These are phyloP conservation scores for Avena sativa DNA, from an alignment of 176 grass and related monocot species.

Conservation along the genomic window DNA sequence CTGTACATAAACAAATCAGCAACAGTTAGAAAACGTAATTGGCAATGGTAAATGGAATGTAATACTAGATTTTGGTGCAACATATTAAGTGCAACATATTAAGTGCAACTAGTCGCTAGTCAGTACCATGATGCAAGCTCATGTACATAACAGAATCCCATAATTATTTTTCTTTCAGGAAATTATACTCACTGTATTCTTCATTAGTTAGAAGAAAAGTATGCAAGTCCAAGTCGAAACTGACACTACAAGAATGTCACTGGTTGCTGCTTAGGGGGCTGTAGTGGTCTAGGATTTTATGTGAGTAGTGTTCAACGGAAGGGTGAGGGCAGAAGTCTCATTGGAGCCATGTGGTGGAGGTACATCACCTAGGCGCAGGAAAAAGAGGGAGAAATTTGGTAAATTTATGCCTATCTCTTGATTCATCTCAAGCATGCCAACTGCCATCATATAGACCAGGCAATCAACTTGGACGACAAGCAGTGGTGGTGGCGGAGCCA, in stretches of 20 bases:
- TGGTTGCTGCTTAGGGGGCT: not conserved
- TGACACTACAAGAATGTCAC: not conserved
- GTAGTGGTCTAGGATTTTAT: not conserved
- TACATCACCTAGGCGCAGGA: not conserved
- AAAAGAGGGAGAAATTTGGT: not conserved
- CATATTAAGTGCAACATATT: not conserved
- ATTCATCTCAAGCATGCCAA: not conserved
- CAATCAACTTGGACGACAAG: not conserved
- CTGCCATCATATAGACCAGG: not conserved
- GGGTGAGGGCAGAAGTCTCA: not conserved
- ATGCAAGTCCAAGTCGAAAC: conserved; percentile 14
- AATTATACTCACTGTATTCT: not conserved
- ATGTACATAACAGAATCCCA: not conserved
- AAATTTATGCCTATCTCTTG: not conserved
- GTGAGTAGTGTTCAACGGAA: not conserved
- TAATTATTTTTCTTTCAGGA: not conserved
- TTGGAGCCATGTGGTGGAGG: not conserved
- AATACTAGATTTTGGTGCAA: conserved; percentile 5
- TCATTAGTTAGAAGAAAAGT: not conserved
- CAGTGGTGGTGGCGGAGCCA: no score
- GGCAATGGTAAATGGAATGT: not conserved
- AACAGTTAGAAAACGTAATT: not conserved
- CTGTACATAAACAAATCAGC: conserved; percentile 53
- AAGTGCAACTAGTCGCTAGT: not conserved
- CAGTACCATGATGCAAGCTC: not conserved